These are phyloP conservation scores for Sclerotinia subarctica DNA, from an alignment of 2,329 filamentous ascomycete genomes.

Conservation along the genomic window DNA sequence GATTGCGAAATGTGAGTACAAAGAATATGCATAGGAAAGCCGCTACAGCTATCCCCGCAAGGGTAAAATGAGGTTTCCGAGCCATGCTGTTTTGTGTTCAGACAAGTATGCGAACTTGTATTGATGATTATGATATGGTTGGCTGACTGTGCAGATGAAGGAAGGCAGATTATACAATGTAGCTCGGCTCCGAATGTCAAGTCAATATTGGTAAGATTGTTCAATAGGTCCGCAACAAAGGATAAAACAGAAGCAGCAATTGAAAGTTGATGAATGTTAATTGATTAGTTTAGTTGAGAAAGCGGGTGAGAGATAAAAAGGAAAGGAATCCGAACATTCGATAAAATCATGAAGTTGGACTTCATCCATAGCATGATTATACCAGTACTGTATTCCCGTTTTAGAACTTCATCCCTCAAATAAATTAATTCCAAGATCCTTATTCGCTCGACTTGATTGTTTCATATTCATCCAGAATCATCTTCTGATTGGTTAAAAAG, in stretches of 20 bases:
- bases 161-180: neutral
- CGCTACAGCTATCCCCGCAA: slow-evolving; percentile 53
- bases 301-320: neutral
- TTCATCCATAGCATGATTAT: neutral
- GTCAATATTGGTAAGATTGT: neutral
- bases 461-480: neutral
- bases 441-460: neutral
- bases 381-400: neutral
- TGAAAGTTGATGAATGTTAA: neutral
- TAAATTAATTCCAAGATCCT: neutral
- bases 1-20: slow-evolving; percentile 44
- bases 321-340: neutral
- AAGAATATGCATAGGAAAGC: slow-evolving; percentile 59
- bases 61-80: slow-evolving; percentile 46
- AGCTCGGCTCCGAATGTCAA: slow-evolving; percentile 14
- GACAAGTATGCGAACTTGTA: neutral
- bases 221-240: slow-evolving; percentile 1
- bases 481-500: neutral
- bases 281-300: neutral
- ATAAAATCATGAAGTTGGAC: neutral
- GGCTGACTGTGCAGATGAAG: slow-evolving; percentile 2
- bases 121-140: neutral
- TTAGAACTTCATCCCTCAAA: neutral
- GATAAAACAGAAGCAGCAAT: neutral
- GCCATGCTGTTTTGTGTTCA: slow-evolving; percentile 31